phyloP scores from a whole-genome alignment of 495 filamentous ascomycete species.

The Parachaetomium inaequale region DNA sequence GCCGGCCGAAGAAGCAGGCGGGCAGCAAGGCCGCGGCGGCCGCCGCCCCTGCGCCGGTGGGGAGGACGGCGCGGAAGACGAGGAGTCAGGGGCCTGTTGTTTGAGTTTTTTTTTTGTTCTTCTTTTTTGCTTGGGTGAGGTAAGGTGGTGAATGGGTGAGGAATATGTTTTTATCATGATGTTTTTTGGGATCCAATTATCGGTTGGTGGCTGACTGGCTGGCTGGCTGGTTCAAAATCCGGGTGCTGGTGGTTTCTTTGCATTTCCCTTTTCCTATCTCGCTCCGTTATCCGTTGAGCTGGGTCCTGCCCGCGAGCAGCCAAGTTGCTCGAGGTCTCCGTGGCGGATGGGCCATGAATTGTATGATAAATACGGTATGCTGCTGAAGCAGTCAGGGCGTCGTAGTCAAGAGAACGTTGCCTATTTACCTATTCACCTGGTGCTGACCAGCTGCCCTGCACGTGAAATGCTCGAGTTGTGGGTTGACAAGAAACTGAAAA shows the following conservation, averaged over 20 bases:
- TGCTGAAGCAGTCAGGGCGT: neutral
- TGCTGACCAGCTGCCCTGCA: neutral
- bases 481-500: neutral
- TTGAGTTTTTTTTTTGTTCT: neutral
- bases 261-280: neutral
- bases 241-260: neutral
- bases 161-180: neutral
- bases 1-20: conserved; percentile 40
- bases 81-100: conserved; percentile 42
- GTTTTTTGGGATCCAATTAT: neutral
- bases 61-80: conserved; percentile 41
- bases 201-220: conserved; percentile 5
- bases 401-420: neutral
- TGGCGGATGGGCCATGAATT: neutral
- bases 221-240: neutral
- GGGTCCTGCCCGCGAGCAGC: neutral
- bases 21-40: conserved; percentile 22
- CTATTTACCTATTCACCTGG: neutral
- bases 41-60: conserved; percentile 22
- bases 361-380: neutral
- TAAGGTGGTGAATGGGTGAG: neutral
- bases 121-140: neutral
- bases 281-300: neutral
- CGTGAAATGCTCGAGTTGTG: neutral
- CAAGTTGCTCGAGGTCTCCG: no score